Evolutionary conservation across 1,284 basidiomycete species (phyloP), one percentile per base, ranked within the genome.

Genomic region (Ceratobasidium sp.): DNA sequence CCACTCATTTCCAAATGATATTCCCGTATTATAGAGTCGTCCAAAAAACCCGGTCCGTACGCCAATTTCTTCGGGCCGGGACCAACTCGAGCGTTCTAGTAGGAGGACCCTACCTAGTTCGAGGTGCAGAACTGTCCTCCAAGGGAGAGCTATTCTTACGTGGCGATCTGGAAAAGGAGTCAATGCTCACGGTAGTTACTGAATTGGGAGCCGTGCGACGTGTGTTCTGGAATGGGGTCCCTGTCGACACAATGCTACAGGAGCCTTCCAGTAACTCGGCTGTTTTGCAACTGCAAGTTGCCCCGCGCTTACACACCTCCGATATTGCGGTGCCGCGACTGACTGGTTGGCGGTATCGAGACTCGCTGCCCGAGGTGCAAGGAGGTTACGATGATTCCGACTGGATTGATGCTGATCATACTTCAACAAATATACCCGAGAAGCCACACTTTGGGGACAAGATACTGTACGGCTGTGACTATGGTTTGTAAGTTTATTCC

Each of bases 381-480:
- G 62, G 72, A 0, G 77, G 73, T 20, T 93, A 87, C 73, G 82
- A 85, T 69, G 91, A 93, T 76, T 77, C 78, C 1, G 74, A 74
- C 5, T 93, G 91, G 91, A 79, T 80, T 0, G 73, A 82, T 35
- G 91, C 90, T 32, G 82, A 91, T 73, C 85, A 86, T 71, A 90
- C 84, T 17, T 82, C 79, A 22, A 93, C 91, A 22, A 90, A 88
- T 73, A 87, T 88, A 71, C 89, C 88, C 0, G 80, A 81, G 65
- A 85, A 86, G 72, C 85, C 86, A 12, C 79, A 84, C 65, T 91
- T 89, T 74, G 91, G 91, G 1, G 89, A 91, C 73, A 88, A 88
- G 47, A 80, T 91, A 17, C 77, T 92, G 20, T 92, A 91, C 77
- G 90, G 89, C 0, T 92, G 90, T 75, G 91, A 92, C 76, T 93